Conservation (phyloP, 2,329 filamentous ascomycete genomes). For the Alternaria sp. region DNA sequence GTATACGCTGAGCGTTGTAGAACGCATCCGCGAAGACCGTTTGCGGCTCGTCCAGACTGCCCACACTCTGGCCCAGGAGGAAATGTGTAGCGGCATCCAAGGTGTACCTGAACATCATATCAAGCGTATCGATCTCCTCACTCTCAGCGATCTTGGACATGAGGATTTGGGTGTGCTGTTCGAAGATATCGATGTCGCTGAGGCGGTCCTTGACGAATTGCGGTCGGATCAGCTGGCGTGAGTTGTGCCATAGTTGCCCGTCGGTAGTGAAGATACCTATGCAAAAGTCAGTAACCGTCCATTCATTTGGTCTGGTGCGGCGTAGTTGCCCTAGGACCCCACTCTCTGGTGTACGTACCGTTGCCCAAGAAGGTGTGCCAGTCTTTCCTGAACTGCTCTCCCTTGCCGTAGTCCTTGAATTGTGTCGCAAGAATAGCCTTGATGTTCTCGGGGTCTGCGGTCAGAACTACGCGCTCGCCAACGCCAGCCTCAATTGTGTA, state of each 20-base stretch:
- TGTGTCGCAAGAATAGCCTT: conserved; percentile 89
- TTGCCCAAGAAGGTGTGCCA: conserved; percentile 79
- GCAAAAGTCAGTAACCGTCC: background rate
- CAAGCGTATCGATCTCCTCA: conserved; percentile 71
- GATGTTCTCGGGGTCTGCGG: conserved; percentile 85
- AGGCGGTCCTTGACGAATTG: conserved; percentile 88
- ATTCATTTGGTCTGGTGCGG: conserved; percentile 5
- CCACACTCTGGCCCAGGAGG: conserved; percentile 77
- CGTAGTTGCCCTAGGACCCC: background rate
- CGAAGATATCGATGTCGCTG: conserved; percentile 80
- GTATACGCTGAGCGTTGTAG: conserved; percentile 76
- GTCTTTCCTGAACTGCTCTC: conserved; percentile 73
- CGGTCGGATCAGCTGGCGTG: conserved; percentile 80
- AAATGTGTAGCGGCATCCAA: conserved; percentile 89
- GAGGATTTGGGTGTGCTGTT: conserved; percentile 77
- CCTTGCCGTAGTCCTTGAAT: conserved; percentile 85
- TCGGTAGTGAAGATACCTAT: conserved; percentile 72
- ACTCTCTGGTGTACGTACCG: conserved; percentile 60
- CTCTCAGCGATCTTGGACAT: conserved; percentile 65
- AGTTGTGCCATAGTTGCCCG: conserved; percentile 77
- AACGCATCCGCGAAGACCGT: conserved; percentile 82
- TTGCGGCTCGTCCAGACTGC: conserved; percentile 62
- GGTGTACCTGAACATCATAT: conserved; percentile 78
- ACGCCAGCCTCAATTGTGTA: conserved; percentile 68
- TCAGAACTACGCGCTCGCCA: conserved; percentile 71